Evolutionary conservation across 2,329 filamentous ascomycete genomes (phyloP).

Genomic region (Botrytis tulipae): DNA sequence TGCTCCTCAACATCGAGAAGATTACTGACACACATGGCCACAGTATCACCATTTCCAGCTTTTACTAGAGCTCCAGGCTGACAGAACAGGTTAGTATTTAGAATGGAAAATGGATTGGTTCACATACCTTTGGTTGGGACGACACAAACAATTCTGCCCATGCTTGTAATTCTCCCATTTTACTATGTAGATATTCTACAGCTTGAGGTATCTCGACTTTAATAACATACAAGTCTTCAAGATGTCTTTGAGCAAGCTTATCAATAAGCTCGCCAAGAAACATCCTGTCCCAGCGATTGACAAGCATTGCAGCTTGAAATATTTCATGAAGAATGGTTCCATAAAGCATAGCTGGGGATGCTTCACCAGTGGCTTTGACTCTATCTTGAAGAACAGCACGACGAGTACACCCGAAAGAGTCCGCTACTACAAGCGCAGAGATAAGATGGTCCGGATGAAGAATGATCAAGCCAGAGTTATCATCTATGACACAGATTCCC

Average conservation of each 20-base stretch:
- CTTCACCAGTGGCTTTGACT: conserved; percentile 83
- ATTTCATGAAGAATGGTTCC: conserved; percentile 93
- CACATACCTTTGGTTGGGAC: conserved; percentile 60
- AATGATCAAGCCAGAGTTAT: conserved; percentile 79
- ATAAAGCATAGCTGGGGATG: conserved; percentile 80
- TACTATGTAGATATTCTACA: conserved; percentile 75
- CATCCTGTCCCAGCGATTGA: conserved; percentile 73
- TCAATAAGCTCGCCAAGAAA: conserved; percentile 69
- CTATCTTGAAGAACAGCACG: conserved; percentile 92
- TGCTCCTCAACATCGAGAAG: conserved; percentile 96
- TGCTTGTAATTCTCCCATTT: conserved; percentile 74
- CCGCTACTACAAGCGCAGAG: conserved; percentile 92
- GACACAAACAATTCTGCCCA: conserved; percentile 86
- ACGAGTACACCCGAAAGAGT: conserved; percentile 88
- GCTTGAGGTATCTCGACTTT: conserved; percentile 71
- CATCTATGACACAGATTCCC: conserved; percentile 79
- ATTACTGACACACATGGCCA: conserved; percentile 85
- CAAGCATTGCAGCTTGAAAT: conserved; percentile 84
- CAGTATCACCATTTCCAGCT: conserved; percentile 72
- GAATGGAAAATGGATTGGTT: background rate
- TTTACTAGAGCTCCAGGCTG: conserved; percentile 70
- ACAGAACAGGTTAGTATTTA: conserved; percentile 23
- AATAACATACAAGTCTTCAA: conserved; percentile 88
- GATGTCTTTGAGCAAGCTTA: conserved; percentile 67
- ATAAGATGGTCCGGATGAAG: conserved; percentile 94